These are phyloP conservation scores for Veloboletus limbatus DNA, from an alignment of 1,284 basidiomycete genomes.

Conservation along the genomic window DNA sequence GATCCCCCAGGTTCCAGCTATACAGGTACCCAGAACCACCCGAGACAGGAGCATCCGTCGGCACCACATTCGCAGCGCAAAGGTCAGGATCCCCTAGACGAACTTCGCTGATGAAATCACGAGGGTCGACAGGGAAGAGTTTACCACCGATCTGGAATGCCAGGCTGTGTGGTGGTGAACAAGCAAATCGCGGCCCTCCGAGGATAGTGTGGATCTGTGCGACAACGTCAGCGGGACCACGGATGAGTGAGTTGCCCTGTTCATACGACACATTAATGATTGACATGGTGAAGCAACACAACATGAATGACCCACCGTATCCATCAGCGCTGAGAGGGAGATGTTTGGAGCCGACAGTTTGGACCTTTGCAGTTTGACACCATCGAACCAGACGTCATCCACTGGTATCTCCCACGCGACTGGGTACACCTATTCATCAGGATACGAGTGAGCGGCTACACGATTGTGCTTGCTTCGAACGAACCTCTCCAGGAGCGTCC, in stretches of 20 bases:
- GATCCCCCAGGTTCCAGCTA: constrained; percentile 54
- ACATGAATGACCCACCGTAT: constrained; percentile 27
- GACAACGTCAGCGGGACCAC: constrained; percentile 53
- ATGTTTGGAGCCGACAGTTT: constrained; percentile 27
- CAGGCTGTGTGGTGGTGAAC: constrained; percentile 50
- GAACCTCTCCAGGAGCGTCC: constrained; percentile 48
- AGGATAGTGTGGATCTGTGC: constrained; percentile 40
- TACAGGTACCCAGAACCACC: constrained; percentile 46
- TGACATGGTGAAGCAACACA: background rate
- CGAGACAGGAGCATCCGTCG: constrained; percentile 50
- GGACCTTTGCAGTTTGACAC: constrained; percentile 32
- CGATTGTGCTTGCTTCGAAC: constrained; percentile 10
- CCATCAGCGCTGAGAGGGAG: constrained; percentile 36
- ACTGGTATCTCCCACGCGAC: constrained; percentile 38
- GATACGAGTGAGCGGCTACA: constrained; percentile 6
- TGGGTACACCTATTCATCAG: constrained; percentile 28
- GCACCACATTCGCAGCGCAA: constrained; percentile 49
- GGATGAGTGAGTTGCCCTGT: constrained; percentile 54
- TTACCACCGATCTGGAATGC: constrained; percentile 61
- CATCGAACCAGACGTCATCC: constrained; percentile 38
- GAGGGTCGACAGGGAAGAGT: constrained; percentile 63
- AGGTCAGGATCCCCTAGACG: constrained; percentile 37
- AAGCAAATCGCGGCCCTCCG: constrained; percentile 40
- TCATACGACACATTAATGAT: background rate
- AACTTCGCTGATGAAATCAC: constrained; percentile 53